phyloP scores from a whole-genome alignment of 768 basidiomycete species.

The Phylloporus arenicola region DNA sequence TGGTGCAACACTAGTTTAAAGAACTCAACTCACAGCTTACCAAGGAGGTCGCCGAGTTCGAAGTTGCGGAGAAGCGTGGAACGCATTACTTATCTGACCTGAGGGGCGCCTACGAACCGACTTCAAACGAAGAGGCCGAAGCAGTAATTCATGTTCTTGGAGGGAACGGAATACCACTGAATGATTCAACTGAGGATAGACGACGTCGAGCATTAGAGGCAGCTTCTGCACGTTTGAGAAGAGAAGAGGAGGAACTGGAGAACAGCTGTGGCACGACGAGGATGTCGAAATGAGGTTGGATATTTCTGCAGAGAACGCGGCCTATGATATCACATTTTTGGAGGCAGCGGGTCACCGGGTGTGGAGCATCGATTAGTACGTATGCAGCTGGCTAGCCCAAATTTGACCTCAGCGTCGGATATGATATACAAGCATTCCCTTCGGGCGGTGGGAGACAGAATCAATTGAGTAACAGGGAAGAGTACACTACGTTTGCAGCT shows the following conservation, averaged over 20 bases:
- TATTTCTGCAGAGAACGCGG: not conserved
- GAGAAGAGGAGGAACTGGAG: constrained; percentile 69
- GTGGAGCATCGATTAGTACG: too few relatives aligned
- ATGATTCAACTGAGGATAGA: constrained; percentile 54
- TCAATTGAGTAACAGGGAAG: too few relatives aligned
- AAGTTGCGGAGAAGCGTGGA: constrained; percentile 45
- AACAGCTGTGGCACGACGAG: constrained; percentile 58
- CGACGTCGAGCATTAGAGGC: constrained; percentile 54
- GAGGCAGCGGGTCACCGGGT: too few relatives aligned
- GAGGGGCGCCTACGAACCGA: constrained; percentile 44
- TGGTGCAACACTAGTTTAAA: constrained; percentile 50
- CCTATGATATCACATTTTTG: not conserved
- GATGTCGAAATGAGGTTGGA: not conserved
- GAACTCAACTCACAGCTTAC: constrained; percentile 70
- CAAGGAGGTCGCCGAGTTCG: constrained; percentile 65
- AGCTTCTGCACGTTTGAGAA: constrained; percentile 52
- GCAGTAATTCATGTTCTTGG: constrained; percentile 52
- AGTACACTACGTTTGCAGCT: too few relatives aligned
- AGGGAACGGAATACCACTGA: constrained; percentile 28
- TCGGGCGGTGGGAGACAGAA: too few relatives aligned
- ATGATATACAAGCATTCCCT: too few relatives aligned
- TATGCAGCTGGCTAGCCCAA: too few relatives aligned
- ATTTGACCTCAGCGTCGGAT: too few relatives aligned
- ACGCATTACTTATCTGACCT: constrained; percentile 45
- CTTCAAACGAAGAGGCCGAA: constrained; percentile 53